Evolutionary conservation across 768 basidiomycete genomes (phyloP).

Genomic region (Pilatotrama ljubarskyi): DNA sequence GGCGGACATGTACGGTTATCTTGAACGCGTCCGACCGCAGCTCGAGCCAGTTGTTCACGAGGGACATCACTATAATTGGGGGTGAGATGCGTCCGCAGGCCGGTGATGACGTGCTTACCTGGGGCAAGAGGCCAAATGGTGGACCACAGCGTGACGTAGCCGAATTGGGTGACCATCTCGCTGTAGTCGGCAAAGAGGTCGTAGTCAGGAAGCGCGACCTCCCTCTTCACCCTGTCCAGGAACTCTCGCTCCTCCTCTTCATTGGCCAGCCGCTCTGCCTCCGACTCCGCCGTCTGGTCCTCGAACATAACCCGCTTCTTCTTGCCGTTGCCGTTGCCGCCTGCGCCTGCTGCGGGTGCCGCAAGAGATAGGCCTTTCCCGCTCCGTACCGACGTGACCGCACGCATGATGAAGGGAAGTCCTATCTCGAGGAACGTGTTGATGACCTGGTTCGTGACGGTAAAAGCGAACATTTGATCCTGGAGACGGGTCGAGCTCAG

Average conservation of each 20-base stretch:
- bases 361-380: constrained; percentile 37
- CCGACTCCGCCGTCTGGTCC: constrained; percentile 47
- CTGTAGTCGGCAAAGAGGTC: constrained; percentile 85
- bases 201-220: constrained; percentile 81
- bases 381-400: constrained; percentile 49
- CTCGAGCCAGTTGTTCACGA: constrained; percentile 92
- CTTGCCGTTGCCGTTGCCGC: constrained; percentile 28
- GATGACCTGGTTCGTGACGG: constrained; percentile 84
- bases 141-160: constrained; percentile 90
- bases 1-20: constrained; percentile 79
- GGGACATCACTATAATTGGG: constrained; percentile 54
- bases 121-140: constrained; percentile 93
- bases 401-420: constrained; percentile 74
- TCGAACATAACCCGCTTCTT: constrained; percentile 78
- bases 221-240: constrained; percentile 72
- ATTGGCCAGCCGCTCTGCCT: constrained; percentile 28
- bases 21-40: constrained; percentile 94
- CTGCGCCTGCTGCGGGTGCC: constrained; percentile 21
- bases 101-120: constrained; percentile 36
- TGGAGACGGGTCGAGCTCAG: constrained; percentile 70
- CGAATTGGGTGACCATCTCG: constrained; percentile 97
- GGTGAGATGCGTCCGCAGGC: neutral
- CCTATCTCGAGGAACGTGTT: constrained; percentile 79
- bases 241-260: constrained; percentile 72
- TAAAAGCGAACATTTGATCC: constrained; percentile 92